Evolutionary conservation across 2,329 filamentous ascomycete species (phyloP), one percentile per base, ranked within the genome.

Genomic region (Aspergillus melleus): DNA sequence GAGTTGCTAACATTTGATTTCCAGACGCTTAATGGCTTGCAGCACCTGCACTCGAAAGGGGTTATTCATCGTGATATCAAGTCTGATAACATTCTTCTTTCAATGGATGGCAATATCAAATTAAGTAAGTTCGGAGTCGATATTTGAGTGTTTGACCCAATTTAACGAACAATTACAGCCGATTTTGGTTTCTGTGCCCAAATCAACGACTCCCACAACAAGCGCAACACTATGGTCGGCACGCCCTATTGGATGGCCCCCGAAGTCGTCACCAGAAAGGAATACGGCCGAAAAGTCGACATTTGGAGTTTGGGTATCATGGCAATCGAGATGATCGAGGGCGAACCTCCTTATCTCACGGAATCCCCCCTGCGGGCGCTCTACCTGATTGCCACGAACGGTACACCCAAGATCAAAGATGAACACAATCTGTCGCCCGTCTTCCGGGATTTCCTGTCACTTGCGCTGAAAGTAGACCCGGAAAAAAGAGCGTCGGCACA

Each of bases 161-260:
- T 51, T 66, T 76, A 69, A 76, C 64, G 53, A 12, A 42, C 36
- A 49, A 44, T 14, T 61, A 46, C 64, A 96, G 92, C 94, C 70
- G 95, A 99, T 82, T 98, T 99, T 72, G 95, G 95, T 12, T 99
- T 99, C 81, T 98, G 95, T 76, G 95, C 95, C 24, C 96, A 96
- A 73, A 97, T 98, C 78, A 98, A 97, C 73, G 94, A 98, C 71
- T 90, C 90, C 29, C 93, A 97, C 69, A 96, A 93, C 79, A 98
- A 98, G 83, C 90, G 95, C 61, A 98, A 93, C 4, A 99, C 95
- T 14, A 99, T 98, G 95, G 95, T 99, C 49, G 95, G 95, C 56
- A 98, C 95, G 8, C 95, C 95, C 2, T 99, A 99, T 78, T 99
- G 95, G 95, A 99, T 99, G 95, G 95, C 95, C 1, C 95, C 95